Conservation (phyloP, 495 filamentous ascomycete genomes). For the Aspergillus bridgeri region DNA sequence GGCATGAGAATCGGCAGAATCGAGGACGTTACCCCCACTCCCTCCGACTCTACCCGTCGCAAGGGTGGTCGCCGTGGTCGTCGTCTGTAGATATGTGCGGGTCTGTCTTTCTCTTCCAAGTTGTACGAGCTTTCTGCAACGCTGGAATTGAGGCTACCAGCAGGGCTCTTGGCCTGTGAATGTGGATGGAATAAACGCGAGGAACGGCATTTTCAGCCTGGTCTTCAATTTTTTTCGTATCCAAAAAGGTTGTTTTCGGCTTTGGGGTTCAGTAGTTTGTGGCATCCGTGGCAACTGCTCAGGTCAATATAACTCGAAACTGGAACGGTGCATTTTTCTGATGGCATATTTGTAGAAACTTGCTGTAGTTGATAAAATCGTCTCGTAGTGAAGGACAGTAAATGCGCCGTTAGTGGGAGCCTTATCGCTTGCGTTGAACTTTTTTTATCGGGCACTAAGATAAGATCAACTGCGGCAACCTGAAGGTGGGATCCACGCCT, state of each 20-base stretch:
- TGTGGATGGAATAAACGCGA: slow-evolving; percentile 58
- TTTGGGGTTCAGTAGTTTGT: slow-evolving; percentile 15
- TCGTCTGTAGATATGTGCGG: slow-evolving; percentile 73
- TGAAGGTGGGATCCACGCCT: neutral
- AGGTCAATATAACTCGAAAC: slow-evolving; percentile 16
- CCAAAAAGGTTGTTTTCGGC: slow-evolving; percentile 34
- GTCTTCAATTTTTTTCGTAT: slow-evolving; percentile 51
- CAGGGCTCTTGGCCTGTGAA: slow-evolving; percentile 34
- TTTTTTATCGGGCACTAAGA: neutral
- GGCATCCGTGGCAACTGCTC: slow-evolving; percentile 2
- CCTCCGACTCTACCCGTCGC: slow-evolving; percentile 96
- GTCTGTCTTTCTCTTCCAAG: slow-evolving; percentile 23
- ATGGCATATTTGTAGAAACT: neutral
- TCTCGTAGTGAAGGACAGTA: neutral
- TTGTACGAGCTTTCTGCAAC: slow-evolving; percentile 26
- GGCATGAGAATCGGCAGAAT: slow-evolving; percentile 99
- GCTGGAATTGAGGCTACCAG: slow-evolving; percentile 37
- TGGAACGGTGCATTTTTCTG: slow-evolving; percentile 3
- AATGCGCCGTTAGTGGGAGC: neutral
- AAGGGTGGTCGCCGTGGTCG: slow-evolving; percentile 99
- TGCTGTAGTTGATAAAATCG: neutral
- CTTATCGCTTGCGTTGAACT: neutral
- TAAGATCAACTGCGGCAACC: neutral
- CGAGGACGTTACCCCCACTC: slow-evolving; percentile 98
- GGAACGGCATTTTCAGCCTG: slow-evolving; percentile 56